Evolutionary conservation across 179 eudicot species (phyloP).

Genomic region (Vitellaria paradoxa): DNA sequence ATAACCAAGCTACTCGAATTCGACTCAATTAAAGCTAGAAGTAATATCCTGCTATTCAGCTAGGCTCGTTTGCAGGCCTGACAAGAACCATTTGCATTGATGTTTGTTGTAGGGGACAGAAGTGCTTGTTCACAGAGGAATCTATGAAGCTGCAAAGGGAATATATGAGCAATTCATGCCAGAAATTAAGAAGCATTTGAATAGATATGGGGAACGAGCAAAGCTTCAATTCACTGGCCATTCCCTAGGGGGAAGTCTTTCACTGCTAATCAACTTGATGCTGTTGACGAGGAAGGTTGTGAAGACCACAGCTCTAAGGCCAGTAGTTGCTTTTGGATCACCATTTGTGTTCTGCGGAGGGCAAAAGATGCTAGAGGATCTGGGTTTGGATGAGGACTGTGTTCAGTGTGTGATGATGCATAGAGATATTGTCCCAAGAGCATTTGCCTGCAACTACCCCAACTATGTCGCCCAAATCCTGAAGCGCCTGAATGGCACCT

Average conservation of each 20-base stretch:
- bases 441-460: conserved; percentile 91
- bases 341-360: conserved; percentile 85
- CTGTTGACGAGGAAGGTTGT: conserved; percentile 54
- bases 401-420: conserved; percentile 80
- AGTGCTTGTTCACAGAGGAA: conserved; percentile 90
- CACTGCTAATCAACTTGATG: conserved; percentile 73
- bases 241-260: conserved; percentile 89
- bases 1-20: too few species aligned
- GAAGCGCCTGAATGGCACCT: conserved; percentile 59
- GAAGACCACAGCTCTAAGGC: conserved; percentile 51
- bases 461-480: conserved; percentile 64
- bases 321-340: conserved; percentile 79
- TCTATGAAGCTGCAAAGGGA: conserved; percentile 95
- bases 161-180: conserved; percentile 84
- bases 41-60: too few species aligned
- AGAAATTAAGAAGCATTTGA: conserved; percentile 55
- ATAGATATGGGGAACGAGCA: conserved; percentile 48
- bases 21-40: too few species aligned
- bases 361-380: conserved; percentile 46
- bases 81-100: neutral
- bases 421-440: conserved; percentile 90
- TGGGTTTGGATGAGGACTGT: conserved; percentile 60
- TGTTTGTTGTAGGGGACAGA: conserved; percentile 52
- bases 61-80: too few species aligned
- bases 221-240: conserved; percentile 88